Base-by-base conservation (phyloP, 164 flowering plant species). In the Dillenia suffruticosa region DNA sequence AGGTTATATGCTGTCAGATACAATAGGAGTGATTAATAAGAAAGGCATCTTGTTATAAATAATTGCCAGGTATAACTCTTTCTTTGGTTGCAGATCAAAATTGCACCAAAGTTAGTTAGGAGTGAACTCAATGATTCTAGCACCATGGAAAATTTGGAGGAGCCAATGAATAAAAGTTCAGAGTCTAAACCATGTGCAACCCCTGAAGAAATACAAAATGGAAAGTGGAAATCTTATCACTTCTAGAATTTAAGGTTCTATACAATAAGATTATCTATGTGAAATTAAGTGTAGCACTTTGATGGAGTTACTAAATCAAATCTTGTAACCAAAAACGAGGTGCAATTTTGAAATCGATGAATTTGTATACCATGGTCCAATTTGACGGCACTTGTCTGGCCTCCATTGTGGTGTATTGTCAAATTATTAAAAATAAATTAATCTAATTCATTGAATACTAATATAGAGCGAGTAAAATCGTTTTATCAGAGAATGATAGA, bases 201-300 rank as follows among this genome's bases (percentile, higher is more conserved):
- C 46, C 70, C 68, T 44, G 90, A 89, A 71, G 96, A 92, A 60
- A 68, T 92, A 63, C 79, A 87, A 63, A 74, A 67, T 44, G 92
- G 92, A 57, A 89, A 80, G 81, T 75, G 77, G 97, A 95, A 64
- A 83, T 92, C 59, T 69, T 95, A 54, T 92, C 99, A 44, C 96
- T 92, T 71, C 97, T 97, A 32, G 88, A 81, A 95, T 95, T 92
- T 65, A 95, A 95, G 99, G 99, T 93, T 76, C 43, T 17, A 16
- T 52, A 52, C 10, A 26, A 16, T 52, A 26, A 8, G 9, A 16
- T n/a, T 8, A 7, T 52, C 9, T 52, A 52, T n/a, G 55, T 3
- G 22, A 52, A 52, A n/a, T 51, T 15, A 9, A 52, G 12, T 4
- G 40, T 19, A 19, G 22, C 7, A 32, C 6, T 32, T 32, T 32